Base-by-base conservation (phyloP, 805 yeast genomes). In the Suhomyces sp. region DNA sequence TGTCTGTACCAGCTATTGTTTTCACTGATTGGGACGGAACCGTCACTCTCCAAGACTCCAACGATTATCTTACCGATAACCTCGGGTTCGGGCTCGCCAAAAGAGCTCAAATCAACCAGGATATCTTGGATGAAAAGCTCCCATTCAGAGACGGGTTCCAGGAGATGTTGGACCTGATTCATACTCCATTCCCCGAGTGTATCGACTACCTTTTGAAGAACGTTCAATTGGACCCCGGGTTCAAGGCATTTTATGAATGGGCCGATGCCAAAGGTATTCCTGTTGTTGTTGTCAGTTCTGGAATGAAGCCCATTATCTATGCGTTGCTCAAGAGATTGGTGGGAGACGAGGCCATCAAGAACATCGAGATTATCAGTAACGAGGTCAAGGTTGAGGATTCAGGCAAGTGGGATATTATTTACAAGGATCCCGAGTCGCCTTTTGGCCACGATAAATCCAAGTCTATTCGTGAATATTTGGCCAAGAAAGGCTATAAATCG, bases 11-110 rank as follows among this genome's bases (percentile, higher is more conserved):
- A 32, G 91, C 95, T 30, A 88, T 93, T 52, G 83, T 93, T 27
- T 93, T 93, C 70, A 85, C 97, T 27, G 99, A 93, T 60, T 93
- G 95, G 79, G 99, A 93, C 58, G 99, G 99, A 19, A 93, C 98
- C 2, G 93, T 93, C 45, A 93, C 98, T 9, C 67, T 85, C 40
- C 95, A 91, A 59, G 99, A 93, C 60, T 85, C 96, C 40, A 93
- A 93, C 59, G 98, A 93, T 60, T 84, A 72, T 58, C 67, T 93
- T 44, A 90, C 97, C 6, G 98, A 93, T 58, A 77, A 77, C 49
- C 68, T 83, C 15, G 99, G 99, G 3, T 83, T 88, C 59, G 98
- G 98, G 3, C 64, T 67, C 31, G 78, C 70, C 18, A 71, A 72
- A 44, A 76, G 98, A 48, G 63, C 70, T 38, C 78, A 65, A 19